Conservation (phyloP, 805 yeast genomes). For the Candida vartiovaarae region DNA sequence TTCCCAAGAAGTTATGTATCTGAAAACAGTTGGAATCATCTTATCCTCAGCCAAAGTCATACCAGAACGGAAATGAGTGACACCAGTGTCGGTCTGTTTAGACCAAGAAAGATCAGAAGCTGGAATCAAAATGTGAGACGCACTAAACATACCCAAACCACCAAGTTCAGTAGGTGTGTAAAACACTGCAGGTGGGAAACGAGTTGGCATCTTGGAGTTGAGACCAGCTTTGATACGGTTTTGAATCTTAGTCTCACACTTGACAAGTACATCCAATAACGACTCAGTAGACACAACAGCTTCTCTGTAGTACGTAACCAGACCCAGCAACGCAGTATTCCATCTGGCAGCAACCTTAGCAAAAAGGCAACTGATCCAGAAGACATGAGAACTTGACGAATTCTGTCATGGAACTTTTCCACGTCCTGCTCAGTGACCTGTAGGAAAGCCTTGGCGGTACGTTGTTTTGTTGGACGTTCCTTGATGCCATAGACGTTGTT, state of each 20-base stretch:
- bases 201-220: conserved; percentile 96
- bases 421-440: conserved; percentile 80
- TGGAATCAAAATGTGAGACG: conserved; percentile 92
- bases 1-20: conserved; percentile 95
- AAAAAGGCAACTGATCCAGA: conserved; percentile 94
- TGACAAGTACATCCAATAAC: conserved; percentile 74
- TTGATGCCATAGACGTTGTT: conserved; percentile 3
- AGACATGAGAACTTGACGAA: conserved; percentile 87
- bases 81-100: conserved; percentile 88
- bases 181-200: conserved; percentile 98
- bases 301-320: conserved; percentile 88
- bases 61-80: conserved; percentile 90
- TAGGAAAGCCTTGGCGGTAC: conserved; percentile 83
- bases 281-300: conserved; percentile 82
- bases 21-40: conserved; percentile 85
- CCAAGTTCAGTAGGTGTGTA: conserved; percentile 97
- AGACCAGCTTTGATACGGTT: conserved; percentile 91
- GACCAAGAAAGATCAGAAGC: conserved; percentile 90
- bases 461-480: conserved; percentile 63
- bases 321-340: conserved; percentile 85
- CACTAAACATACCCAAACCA: conserved; percentile 96
- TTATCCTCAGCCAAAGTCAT: conserved; percentile 77
- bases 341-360: conserved; percentile 91
- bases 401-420: conserved; percentile 71
- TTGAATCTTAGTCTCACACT: conserved; percentile 88